A percentile compares a stretch with the other conserved stretches of the same genome.
Evolutionary conservation across 208 protist species (phyloP).

Genomic region (Leishmania turanica): DNA sequence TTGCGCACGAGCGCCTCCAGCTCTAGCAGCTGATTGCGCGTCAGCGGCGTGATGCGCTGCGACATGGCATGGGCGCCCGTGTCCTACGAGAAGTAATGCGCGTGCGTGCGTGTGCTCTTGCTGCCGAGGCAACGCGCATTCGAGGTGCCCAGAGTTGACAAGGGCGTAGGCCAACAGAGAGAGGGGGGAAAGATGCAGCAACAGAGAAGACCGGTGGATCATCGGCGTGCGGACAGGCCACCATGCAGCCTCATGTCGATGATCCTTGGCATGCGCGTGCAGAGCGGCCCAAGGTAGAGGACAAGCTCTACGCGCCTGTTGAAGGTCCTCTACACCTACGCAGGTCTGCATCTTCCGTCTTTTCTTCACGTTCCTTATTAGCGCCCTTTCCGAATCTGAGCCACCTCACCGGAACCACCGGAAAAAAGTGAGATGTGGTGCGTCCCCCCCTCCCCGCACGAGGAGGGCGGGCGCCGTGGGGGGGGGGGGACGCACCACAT

Average conservation of each 20-base stretch:
- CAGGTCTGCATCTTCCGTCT: neutral
- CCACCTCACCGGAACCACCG: neutral
- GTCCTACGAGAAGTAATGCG: neutral
- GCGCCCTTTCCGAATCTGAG: neutral
- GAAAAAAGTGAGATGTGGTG: neutral
- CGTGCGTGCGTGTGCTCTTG: neutral
- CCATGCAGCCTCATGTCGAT: neutral
- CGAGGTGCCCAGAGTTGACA: neutral
- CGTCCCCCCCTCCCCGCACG: too few relatives aligned
- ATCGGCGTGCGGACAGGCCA: neutral
- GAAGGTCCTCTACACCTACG: neutral
- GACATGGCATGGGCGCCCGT: constrained; percentile 25
- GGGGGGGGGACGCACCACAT: too few relatives aligned
- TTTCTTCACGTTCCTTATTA: neutral
- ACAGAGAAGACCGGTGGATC: neutral
- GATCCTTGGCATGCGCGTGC: neutral
- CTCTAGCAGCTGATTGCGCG: constrained; percentile 73
- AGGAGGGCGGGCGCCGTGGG: too few relatives aligned
- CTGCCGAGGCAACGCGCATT: neutral
- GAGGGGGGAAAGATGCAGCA: neutral
- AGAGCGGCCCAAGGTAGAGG: neutral
- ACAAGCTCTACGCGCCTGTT: neutral
- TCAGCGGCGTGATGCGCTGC: constrained; percentile 61
- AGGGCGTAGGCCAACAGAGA: neutral
- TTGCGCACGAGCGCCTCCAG: constrained; percentile 50